Conservation (phyloP, 768 basidiomycete species). For the Hygrophorus russula region DNA sequence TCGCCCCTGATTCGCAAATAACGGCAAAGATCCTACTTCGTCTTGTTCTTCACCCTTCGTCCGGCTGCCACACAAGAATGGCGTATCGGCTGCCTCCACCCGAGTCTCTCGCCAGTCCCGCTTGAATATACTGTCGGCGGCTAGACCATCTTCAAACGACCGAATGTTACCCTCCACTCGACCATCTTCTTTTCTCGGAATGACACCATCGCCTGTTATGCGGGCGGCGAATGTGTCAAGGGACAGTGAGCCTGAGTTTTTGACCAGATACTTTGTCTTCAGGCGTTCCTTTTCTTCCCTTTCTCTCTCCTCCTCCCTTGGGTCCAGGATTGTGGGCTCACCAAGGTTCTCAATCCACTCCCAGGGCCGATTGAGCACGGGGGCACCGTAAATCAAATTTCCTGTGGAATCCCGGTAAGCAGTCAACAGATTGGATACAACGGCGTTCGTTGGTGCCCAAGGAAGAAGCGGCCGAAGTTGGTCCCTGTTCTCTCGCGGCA, state of each 20-base stretch:
- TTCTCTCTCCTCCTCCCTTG: slow-evolving; percentile 31
- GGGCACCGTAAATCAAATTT: slow-evolving; percentile 31
- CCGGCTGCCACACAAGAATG: background rate
- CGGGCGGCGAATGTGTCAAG: slow-evolving; percentile 61
- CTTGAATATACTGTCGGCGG: slow-evolving; percentile 52
- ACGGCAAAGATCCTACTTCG: slow-evolving; percentile 7
- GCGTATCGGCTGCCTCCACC: slow-evolving; percentile 28
- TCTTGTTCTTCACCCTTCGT: slow-evolving; percentile 12
- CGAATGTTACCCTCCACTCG: slow-evolving; percentile 31
- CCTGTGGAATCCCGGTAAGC: slow-evolving; percentile 47
- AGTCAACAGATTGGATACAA: slow-evolving; percentile 47
- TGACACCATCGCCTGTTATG: slow-evolving; percentile 49
- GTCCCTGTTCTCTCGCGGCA: slow-evolving; percentile 44
- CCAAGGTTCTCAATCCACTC: slow-evolving; percentile 80
- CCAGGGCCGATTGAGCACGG: slow-evolving; percentile 71
- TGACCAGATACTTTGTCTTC: slow-evolving; percentile 28
- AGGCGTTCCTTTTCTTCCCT: slow-evolving; percentile 27
- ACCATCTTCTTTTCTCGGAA: slow-evolving; percentile 17
- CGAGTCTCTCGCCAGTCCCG: slow-evolving; percentile 74
- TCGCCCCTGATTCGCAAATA: slow-evolving; percentile 5
- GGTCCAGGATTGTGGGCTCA: slow-evolving; percentile 33
- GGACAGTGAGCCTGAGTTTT: slow-evolving; percentile 61
- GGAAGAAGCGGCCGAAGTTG: slow-evolving; percentile 52
- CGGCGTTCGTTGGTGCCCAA: slow-evolving; percentile 34
- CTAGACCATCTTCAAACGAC: slow-evolving; percentile 56